A percentile compares a stretch with the other conserved stretches of the same genome.
These are phyloP conservation scores for Omphalea diandra DNA, from an alignment of 441 rosid genomes.

Conservation along the genomic window DNA sequence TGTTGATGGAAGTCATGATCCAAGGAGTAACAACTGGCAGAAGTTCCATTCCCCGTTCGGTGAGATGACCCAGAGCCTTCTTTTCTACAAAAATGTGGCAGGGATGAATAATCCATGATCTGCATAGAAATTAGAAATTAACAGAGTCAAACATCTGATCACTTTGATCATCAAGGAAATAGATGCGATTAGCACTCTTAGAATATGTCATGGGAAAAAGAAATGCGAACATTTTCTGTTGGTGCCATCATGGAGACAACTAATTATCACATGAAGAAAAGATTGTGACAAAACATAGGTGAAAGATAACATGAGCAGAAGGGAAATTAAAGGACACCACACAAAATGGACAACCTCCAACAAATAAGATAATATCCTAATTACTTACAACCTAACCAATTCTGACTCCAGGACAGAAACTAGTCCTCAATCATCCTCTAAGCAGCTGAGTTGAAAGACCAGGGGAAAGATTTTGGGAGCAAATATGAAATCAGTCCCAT, in stretches of 20 bases:
- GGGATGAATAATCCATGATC: slow-evolving; percentile 79
- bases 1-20: slow-evolving; percentile 85
- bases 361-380: too few species aligned
- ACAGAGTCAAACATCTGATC: background rate
- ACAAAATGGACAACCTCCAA: background rate
- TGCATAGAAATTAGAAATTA: slow-evolving; percentile 42
- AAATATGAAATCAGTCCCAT: too few species aligned
- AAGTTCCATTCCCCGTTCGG: slow-evolving; percentile 31
- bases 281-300: too few species aligned
- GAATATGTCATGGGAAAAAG: background rate
- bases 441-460: background rate
- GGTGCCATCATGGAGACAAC: background rate
- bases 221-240: background rate
- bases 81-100: slow-evolving; percentile 86
- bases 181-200: background rate
- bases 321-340: background rate
- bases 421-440: background rate
- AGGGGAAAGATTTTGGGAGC: background rate
- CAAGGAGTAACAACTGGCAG: slow-evolving; percentile 60
- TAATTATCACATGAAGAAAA: too few species aligned
- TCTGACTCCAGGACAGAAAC: background rate
- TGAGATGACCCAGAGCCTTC: slow-evolving; percentile 82
- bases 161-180: background rate
- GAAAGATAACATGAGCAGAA: too few species aligned
- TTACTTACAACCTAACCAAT: too few species aligned